phyloP scores from a whole-genome alignment of 169 alveolate genomes.

The Theileria parva region DNA sequence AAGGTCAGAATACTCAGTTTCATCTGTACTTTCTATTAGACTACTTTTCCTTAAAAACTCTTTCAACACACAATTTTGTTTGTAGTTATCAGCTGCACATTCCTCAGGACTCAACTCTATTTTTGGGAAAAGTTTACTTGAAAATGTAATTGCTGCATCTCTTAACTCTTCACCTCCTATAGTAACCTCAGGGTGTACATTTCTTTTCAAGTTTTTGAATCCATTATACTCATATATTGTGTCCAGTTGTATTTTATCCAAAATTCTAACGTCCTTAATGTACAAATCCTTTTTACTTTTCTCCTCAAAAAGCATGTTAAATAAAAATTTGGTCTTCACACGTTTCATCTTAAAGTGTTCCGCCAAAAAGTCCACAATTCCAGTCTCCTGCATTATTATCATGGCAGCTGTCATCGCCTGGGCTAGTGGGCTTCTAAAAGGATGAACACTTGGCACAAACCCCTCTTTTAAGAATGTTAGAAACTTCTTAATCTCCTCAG shows the following conservation, averaged over 20 bases:
- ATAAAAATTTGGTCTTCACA: conserved; percentile 7
- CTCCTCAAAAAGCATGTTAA: neutral
- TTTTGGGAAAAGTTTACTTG: conserved; percentile 48
- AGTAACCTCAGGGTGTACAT: neutral
- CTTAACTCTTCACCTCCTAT: neutral
- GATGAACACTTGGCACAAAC: neutral
- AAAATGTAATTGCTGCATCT: conserved; percentile 21
- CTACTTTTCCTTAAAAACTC: neutral
- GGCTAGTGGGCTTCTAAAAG: neutral
- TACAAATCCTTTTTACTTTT: conserved; percentile 18
- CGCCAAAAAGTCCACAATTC: neutral
- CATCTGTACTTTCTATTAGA: neutral
- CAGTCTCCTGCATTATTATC: conserved; percentile 1
- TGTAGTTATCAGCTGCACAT: neutral
- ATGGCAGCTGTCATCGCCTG: neutral
- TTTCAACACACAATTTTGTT: too few species aligned
- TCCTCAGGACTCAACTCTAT: conserved; percentile 19
- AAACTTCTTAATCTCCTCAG: neutral
- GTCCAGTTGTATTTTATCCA: neutral
- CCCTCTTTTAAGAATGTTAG: neutral
- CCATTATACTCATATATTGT: neutral
- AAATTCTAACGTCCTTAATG: neutral
- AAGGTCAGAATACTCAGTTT: neutral
- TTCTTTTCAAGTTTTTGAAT: neutral
- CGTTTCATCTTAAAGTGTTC: conserved; percentile 5